These are phyloP conservation scores for Paramecium pentaurelia DNA, from an alignment of 73 alveolate genomes.

Conservation along the genomic window DNA sequence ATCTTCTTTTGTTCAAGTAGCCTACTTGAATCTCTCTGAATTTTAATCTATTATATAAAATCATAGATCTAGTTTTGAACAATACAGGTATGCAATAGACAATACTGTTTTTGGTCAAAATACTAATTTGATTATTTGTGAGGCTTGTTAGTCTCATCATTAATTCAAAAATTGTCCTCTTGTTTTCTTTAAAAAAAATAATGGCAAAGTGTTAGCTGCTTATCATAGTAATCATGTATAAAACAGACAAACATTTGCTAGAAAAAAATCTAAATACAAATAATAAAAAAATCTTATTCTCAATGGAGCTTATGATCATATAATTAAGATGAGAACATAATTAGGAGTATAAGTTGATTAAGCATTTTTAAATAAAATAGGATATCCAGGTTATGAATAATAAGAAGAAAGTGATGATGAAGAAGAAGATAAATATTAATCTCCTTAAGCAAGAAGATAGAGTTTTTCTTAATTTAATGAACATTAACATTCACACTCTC, in stretches of 20 bases:
- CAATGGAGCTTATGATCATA: not conserved
- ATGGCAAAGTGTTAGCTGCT: not conserved
- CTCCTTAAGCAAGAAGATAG: not conserved
- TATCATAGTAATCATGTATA: not conserved
- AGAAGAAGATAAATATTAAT: not conserved
- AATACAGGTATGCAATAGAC: not conserved
- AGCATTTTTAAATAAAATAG: not conserved
- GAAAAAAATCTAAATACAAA: not conserved
- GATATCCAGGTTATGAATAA: not conserved
- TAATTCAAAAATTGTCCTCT: conserved; percentile 14
- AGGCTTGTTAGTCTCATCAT: conserved; percentile 19
- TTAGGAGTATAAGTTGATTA: not conserved
- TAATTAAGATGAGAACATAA: not conserved
- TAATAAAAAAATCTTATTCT: not conserved
- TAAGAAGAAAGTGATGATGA: not conserved
- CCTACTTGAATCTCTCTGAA: not conserved
- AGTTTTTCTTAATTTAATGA: not conserved
- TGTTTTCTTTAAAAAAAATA: not conserved
- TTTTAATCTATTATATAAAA: not conserved
- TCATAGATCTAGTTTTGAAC: not conserved
- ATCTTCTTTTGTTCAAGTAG: conserved; percentile 7
- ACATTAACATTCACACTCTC: not conserved
- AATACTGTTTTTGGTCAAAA: conserved; percentile 15
- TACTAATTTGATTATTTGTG: not conserved
- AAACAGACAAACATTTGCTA: not conserved